Percentiles rank a stretch among this genome's conserved stretches.
These are phyloP conservation scores for Botrytis medusae DNA, from an alignment of 2,329 filamentous ascomycete genomes.

Conservation along the genomic window DNA sequence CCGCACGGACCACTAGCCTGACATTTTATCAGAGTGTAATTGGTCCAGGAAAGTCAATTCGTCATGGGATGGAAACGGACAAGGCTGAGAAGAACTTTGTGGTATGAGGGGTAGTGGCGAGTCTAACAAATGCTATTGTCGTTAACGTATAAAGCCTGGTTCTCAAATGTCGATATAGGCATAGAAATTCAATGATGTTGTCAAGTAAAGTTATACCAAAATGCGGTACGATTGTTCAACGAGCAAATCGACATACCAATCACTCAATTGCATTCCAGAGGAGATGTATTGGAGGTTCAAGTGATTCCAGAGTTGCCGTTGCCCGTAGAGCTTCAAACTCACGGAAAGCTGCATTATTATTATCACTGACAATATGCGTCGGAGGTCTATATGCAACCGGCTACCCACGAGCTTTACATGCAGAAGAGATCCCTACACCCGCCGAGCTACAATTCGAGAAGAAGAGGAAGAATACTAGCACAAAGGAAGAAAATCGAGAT, in stretches of 20 bases:
- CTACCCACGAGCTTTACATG: conserved; percentile 34
- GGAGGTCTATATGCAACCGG: conserved; percentile 33
- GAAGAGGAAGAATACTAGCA: conserved; percentile 54
- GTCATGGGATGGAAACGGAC: conserved; percentile 15
- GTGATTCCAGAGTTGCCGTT: conserved; percentile 26
- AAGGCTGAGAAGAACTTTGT: conserved; percentile 21
- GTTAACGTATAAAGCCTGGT: conserved; percentile 1
- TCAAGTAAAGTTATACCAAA: conserved; percentile 27
- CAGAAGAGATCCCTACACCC: conserved; percentile 36
- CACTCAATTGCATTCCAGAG: conserved; percentile 23
- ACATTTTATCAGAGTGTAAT: not conserved
- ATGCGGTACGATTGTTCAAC: conserved; percentile 24
- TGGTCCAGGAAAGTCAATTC: conserved; percentile 16
- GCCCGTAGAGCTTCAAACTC: conserved; percentile 23
- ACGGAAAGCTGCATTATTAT: conserved; percentile 27
- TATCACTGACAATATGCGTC: conserved; percentile 32
- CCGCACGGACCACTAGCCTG: conserved; percentile 17
- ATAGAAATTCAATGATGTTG: conserved; percentile 27
- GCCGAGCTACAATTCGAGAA: conserved; percentile 69
- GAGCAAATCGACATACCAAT: conserved; percentile 24
- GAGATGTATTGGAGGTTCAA: conserved; percentile 30
- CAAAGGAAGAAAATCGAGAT: conserved; percentile 72
- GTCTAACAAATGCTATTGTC: conserved; percentile 3
- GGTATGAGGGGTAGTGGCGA: conserved; percentile 15
- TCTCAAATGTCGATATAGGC: not conserved